Evolutionary conservation across 257 asterid genomes (phyloP), one percentile per base, ranked within the genome.

Genomic region (Nicotiana knightiana): DNA sequence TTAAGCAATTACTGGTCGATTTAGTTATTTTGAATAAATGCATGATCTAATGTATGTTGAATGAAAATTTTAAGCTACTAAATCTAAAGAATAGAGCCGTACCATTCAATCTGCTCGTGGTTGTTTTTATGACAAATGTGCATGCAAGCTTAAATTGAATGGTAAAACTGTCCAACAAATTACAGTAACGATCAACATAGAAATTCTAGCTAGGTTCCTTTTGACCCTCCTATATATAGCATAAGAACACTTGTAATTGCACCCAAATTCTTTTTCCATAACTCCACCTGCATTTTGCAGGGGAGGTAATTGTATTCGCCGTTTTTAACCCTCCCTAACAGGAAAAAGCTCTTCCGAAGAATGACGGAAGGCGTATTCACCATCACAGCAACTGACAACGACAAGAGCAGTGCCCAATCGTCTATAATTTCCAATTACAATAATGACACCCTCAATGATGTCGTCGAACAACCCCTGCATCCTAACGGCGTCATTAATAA

Each of bases 221-320:
- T 53, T 53, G 58, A 18, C 58, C 5, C n/a, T n/a, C 77, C 78
- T 71, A 71, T 71, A 46, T 71, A 71, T 32, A 26, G 26, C 80
- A 51, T 75, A 75, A 26, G 5, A 75, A 51, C 8, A 28, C 46
- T 3, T 17, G 17, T 51, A 75, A 7, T 8, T 51, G 13, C 30
- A 75, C 46, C 46, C 63, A 75, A 51, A 51, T 15, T 75, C 16
- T 75, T 28, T 51, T 73, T n/a, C 46, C 63, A 51, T 8, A 75
- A 75, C 80, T 51, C 80, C 17, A 61, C 79, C 79, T 75, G 79
- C 79, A 75, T 75, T 73, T 75, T 75, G 79, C 79, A 75, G 79
- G 79, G 21, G 21, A 73, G 79, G 26, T 39, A 39, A 39, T 39
- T 39, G 48, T 39, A 6, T 9, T 39, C 48, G 48, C 48, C 46